Percentiles rank a stretch among this genome's conserved stretches.
Evolutionary conservation across 495 filamentous ascomycete species (phyloP).

Genomic region (Viridothelium virens): DNA sequence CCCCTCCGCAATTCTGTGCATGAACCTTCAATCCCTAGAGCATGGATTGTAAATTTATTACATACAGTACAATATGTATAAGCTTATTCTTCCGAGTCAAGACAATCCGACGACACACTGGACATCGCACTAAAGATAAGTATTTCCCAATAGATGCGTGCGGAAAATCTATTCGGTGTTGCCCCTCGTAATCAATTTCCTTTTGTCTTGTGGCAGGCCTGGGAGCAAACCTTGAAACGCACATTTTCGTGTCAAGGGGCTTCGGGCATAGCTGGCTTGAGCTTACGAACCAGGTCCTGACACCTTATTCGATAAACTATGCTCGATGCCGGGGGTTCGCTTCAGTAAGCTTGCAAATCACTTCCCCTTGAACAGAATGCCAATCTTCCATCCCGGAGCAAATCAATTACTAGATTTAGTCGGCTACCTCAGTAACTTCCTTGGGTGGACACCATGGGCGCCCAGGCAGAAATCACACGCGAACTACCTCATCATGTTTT

Average conservation of each 20-base stretch:
- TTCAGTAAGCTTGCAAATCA: background rate
- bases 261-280: background rate
- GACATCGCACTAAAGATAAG: no score
- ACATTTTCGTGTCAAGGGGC: conserved; percentile 8
- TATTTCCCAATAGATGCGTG: background rate
- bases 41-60: no score
- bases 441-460: no score
- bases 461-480: no score
- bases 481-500: no score
- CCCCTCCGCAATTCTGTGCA: background rate
- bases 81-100: no score
- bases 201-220: no score
- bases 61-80: no score
- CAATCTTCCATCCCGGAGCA: conserved; percentile 9
- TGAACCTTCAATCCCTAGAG: background rate
- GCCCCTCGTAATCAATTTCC: background rate
- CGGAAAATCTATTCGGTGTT: background rate
- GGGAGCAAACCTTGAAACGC: background rate
- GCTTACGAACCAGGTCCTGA: background rate
- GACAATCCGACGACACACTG: no score
- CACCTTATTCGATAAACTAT: background rate
- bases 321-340: background rate
- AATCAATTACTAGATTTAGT: background rate
- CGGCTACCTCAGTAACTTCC: no score
- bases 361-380: background rate